These are phyloP conservation scores for Pyrenopolyporus hunteri DNA, from an alignment of 495 filamentous ascomycete genomes.

Conservation along the genomic window DNA sequence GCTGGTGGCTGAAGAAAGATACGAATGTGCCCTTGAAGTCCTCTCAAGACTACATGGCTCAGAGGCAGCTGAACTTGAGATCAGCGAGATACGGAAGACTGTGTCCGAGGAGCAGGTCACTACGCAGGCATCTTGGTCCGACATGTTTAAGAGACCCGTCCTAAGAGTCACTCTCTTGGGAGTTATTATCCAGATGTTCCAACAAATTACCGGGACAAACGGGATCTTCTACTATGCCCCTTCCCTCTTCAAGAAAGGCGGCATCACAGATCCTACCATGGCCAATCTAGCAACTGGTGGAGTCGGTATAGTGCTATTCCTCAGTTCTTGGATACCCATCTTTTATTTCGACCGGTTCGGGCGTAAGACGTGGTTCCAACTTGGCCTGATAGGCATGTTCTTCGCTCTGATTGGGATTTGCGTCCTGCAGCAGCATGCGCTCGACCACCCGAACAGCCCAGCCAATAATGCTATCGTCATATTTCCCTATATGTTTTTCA, in stretches of 20 bases:
- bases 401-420: conserved; percentile 36
- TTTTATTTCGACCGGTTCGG: conserved; percentile 39
- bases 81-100: conserved; percentile 48
- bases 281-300: conserved; percentile 38
- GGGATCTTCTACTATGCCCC: conserved; percentile 38
- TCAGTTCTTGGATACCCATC: conserved; percentile 38
- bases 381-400: conserved; percentile 40
- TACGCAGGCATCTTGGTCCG: conserved; percentile 31
- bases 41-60: conserved; percentile 59
- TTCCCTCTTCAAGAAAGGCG: conserved; percentile 36
- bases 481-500: conserved; percentile 41
- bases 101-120: conserved; percentile 38
- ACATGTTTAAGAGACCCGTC: conserved; percentile 42
- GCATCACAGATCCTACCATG: conserved; percentile 38
- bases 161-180: conserved; percentile 36
- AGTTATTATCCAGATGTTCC: conserved; percentile 34
- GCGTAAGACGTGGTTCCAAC: conserved; percentile 40
- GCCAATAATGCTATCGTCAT: conserved; percentile 36
- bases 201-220: conserved; percentile 39
- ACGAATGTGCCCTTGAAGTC: conserved; percentile 55
- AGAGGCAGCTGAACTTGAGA: conserved; percentile 40
- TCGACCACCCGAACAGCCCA: conserved; percentile 33
- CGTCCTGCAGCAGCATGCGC: conserved; percentile 36
- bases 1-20: conserved; percentile 57
- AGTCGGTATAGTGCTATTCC: conserved; percentile 32